phyloP scores from a whole-genome alignment of 352 stramenopile species.

The Globisporangium carolinianum region DNA sequence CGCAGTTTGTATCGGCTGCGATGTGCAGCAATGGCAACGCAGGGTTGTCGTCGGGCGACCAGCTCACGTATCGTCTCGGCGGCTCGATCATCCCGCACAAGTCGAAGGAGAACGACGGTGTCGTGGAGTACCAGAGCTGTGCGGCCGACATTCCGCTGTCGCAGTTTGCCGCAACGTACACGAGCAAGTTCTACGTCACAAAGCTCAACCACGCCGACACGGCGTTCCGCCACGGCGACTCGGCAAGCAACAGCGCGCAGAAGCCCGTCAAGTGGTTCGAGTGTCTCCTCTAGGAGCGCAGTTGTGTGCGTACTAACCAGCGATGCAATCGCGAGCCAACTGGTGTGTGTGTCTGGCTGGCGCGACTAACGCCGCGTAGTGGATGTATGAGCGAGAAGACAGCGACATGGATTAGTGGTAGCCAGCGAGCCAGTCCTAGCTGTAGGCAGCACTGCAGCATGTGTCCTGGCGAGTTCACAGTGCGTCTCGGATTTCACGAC shows the following conservation, averaged over 20 bases:
- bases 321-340: too few relatives aligned
- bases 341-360: too few relatives aligned
- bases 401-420: too few relatives aligned
- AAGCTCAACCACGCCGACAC: conserved; percentile 64
- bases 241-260: conserved; percentile 30
- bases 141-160: conserved; percentile 21
- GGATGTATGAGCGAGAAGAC: too few relatives aligned
- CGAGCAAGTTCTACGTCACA: conserved; percentile 44
- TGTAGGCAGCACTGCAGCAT: too few relatives aligned
- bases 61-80: conserved; percentile 15
- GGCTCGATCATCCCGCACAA: conserved; percentile 13
- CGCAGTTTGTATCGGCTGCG: conserved; percentile 20
- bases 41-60: conserved; percentile 31
- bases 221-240: conserved; percentile 52
- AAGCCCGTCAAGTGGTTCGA: conserved; percentile 72
- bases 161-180: conserved; percentile 35
- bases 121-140: conserved; percentile 56
- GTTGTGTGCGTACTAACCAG: too few relatives aligned
- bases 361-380: too few relatives aligned
- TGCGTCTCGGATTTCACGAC: too few relatives aligned
- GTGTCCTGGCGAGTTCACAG: too few relatives aligned
- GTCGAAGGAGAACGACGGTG: conserved; percentile 15
- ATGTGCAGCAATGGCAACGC: conserved; percentile 37
- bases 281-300: conserved; percentile 13
- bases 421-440: too few relatives aligned